Base-by-base conservation (phyloP, 768 basidiomycete genomes). In the Collybia mongolica region DNA sequence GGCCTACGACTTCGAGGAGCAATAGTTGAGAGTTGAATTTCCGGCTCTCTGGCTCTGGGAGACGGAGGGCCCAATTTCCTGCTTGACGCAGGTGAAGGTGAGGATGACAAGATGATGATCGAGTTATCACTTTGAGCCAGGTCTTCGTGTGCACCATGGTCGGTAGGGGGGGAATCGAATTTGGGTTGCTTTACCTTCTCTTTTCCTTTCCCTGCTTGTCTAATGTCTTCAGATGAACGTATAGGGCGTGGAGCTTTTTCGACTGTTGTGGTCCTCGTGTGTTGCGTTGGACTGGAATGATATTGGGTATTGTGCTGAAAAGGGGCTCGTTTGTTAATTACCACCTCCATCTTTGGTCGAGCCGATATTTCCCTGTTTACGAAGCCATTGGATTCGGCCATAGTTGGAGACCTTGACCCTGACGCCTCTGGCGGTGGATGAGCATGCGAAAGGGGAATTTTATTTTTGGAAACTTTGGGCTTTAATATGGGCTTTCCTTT, bases 91-190 rank as follows among this genome's bases (percentile, higher is more conserved):
- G 15, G 48, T 6, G 32, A 22, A 48, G 60, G 43, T 46, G 57
- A 48, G 19, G 56, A 44, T 43, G 45, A 44, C 46, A 39, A 14
- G 45, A 37, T 52, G 12, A 39, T 43, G 24, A 53, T 43, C 20
- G 57, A 46, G 40, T 57, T 49, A 46, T 11, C 62, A 58, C 52
- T 63, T 57, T 62, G 67, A 60, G 51, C 59, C 57, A 17, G 15
- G 11, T 46, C 39, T 29, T 46, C 48, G 54, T 3, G 46, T 24
- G 46, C 39, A 12, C 39, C 36, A n/a, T 52, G 50, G 19, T 18
- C 11, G 15, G 17, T 14, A 18, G 38, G 11, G 11, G 6, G 7
- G 32, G 14, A 14, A 14, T 32, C 32, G 3, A 14, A 32, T 9
- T 32, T 32, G 32, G 11, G 32, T 26, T 39, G 37, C 46, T 39